Evolutionary conservation across 192 early-diverging fungal genomes (phyloP).

Genomic region (Coemansia erecta): DNA sequence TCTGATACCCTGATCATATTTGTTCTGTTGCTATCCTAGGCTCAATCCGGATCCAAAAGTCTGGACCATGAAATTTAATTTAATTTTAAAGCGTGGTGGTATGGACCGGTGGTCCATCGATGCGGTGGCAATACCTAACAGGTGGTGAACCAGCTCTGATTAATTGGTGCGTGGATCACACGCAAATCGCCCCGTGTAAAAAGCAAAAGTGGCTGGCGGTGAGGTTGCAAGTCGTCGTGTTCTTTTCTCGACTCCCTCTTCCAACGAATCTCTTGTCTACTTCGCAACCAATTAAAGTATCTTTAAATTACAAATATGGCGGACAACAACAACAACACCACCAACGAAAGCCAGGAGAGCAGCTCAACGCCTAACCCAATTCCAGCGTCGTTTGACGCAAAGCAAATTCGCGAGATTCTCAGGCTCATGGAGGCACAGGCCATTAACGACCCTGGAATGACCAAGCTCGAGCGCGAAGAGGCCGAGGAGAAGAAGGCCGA

Average conservation of each 20-base stretch:
- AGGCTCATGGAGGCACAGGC: conserved; percentile 21
- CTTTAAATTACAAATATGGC: not conserved
- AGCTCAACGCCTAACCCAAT: not conserved
- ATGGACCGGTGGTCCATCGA: too few species aligned
- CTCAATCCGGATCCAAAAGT: too few species aligned
- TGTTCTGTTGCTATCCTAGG: too few species aligned
- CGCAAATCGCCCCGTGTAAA: too few species aligned
- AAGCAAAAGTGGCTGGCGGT: too few species aligned
- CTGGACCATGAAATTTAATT: too few species aligned
- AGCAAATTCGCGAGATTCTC: conserved; percentile 38
- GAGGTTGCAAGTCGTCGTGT: not conserved
- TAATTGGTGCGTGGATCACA: too few species aligned
- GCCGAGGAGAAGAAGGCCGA: conserved; percentile 27
- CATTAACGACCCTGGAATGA: conserved; percentile 12
- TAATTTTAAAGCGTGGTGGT: too few species aligned
- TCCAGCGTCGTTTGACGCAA: conserved; percentile 12
- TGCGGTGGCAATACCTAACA: too few species aligned
- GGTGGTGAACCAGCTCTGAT: too few species aligned
- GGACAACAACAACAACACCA: not conserved
- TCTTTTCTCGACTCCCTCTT: not conserved
- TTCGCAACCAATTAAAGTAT: not conserved
- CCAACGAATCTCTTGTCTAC: not conserved
- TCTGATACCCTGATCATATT: too few species aligned
- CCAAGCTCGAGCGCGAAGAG: conserved; percentile 41
- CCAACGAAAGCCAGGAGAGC: not conserved